phyloP scores from a whole-genome alignment of 768 basidiomycete species.

The Suillus subalutaceus region DNA sequence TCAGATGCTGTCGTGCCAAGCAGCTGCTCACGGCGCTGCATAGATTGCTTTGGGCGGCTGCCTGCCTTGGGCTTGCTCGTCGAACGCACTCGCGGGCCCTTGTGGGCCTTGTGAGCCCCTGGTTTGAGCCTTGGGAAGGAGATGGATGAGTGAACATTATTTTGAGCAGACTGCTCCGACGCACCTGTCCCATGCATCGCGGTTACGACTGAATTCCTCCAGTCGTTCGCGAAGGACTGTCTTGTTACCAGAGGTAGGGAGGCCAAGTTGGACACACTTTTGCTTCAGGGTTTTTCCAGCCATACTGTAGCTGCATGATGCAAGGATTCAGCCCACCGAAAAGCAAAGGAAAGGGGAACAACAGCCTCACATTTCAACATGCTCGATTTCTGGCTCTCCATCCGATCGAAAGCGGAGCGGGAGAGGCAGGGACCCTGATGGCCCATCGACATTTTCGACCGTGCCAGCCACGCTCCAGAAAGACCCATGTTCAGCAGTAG shows the following conservation, averaged over 20 bases:
- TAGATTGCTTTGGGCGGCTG: not conserved
- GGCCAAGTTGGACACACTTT: not conserved
- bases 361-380: no score
- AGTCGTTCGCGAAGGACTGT: not conserved
- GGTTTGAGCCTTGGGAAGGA: not conserved
- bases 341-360: no score
- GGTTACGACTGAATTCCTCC: not conserved
- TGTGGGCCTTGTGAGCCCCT: constrained; percentile 5
- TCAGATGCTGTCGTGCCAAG: not conserved
- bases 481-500: no score
- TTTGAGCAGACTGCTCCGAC: no score
- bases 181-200: not conserved
- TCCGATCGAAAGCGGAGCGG: no score
- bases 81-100: not conserved
- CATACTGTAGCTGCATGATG: not conserved
- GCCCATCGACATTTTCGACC: no score
- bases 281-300: not conserved
- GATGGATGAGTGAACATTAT: not conserved
- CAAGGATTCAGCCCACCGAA: no score
- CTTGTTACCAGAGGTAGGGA: constrained; percentile 3
- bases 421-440: no score
- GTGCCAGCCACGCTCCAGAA: no score
- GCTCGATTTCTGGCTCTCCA: no score
- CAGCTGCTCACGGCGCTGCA: not conserved
- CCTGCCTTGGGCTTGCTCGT: no score